Conservation (phyloP, 1,139 yeast genomes). For the Suhomyces bokatorum region DNA sequence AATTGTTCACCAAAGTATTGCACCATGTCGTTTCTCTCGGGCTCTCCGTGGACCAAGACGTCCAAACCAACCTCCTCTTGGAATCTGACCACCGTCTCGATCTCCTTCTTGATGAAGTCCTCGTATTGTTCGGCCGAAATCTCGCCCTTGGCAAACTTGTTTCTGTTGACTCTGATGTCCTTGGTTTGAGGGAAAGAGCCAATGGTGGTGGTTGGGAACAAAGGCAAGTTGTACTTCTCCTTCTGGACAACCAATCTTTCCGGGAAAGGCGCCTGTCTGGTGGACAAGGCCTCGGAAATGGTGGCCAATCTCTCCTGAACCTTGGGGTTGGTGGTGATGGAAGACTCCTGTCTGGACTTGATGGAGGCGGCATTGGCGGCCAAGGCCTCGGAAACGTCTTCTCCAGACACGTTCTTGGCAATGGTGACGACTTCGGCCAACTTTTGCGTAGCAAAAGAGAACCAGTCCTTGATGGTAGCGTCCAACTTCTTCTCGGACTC, state of each 20-base stretch:
- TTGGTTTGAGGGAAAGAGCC: conserved; percentile 99
- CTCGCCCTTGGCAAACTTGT: conserved; percentile 96
- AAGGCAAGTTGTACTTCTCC: conserved; percentile 85
- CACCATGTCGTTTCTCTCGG: conserved; percentile 99
- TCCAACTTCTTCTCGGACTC: conserved; percentile 87
- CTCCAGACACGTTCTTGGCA: conserved; percentile 86
- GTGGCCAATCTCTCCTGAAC: conserved; percentile 87
- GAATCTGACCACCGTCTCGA: conserved; percentile 93
- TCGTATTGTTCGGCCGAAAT: conserved; percentile 94
- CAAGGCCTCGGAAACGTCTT: conserved; percentile 64
- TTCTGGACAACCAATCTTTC: conserved; percentile 86
- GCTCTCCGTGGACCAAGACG: conserved; percentile 99
- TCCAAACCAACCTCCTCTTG: conserved; percentile 98
- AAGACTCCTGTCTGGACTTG: conserved; percentile 82
- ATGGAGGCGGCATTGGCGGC: conserved; percentile 86
- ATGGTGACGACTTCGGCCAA: conserved; percentile 85
- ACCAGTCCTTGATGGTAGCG: conserved; percentile 93
- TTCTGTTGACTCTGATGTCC: conserved; percentile 98
- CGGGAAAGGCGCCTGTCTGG: conserved; percentile 86
- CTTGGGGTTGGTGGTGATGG: conserved; percentile 86
- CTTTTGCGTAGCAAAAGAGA: conserved; percentile 98
- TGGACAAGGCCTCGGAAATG: conserved; percentile 75
- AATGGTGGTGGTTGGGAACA: conserved; percentile 99
- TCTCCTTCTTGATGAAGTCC: conserved; percentile 93
- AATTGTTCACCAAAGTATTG: conserved; percentile 99